Evolutionary conservation across 768 basidiomycete species (phyloP), one percentile per base, ranked within the genome.

Genomic region (Kwoniella botswanensis): DNA sequence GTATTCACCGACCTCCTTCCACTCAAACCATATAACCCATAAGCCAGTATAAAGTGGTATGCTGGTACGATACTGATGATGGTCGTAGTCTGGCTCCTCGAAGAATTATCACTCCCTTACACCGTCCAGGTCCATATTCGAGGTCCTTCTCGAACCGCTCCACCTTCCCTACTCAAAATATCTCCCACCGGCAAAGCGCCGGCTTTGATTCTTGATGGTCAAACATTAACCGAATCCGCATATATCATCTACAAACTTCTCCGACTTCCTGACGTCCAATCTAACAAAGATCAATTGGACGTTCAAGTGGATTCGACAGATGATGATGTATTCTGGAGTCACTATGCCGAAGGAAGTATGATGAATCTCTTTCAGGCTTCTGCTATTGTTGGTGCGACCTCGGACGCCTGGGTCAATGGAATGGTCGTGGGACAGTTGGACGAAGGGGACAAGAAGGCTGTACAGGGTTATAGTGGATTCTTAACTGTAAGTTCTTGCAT

Each of bases 91-190:
- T 82, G 81, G 81, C 65, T 74, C 7, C 71, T 77, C 12, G 81
- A 83, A 71, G 82, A 83, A 63, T 71, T 81, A 17, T 65, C 59
- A 17, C 70, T 82, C 1, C 74, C 74, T 1, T 83, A 83, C 69
- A 71, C 73, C 17, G 82, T 83, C 67, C 74, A 76, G 60, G 82
- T 81, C 6, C 76, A 79, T 63, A 71, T 68, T 42, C 69, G 82
- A 44, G 50, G 43, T 3, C 75, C 78, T 0, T 67, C 68, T 7
- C 55, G 70, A 9, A 50, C 53, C 1, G 79, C 78, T 4, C 82
- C 82, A 10, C 65, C 71, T 4, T 76, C 72, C n/a, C 70, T 83
- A 2, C 74, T 76, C 24, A 44, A 71, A 26, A 59, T 83, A 55
- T 70, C 74, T 12, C 76, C 80, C 15, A 68, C 80, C 4, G 82